Percentiles rank a stretch among this genome's conserved stretches.
These are phyloP conservation scores for Penicillium sp. DNA, from an alignment of 2,329 filamentous ascomycete genomes.

Conservation along the genomic window DNA sequence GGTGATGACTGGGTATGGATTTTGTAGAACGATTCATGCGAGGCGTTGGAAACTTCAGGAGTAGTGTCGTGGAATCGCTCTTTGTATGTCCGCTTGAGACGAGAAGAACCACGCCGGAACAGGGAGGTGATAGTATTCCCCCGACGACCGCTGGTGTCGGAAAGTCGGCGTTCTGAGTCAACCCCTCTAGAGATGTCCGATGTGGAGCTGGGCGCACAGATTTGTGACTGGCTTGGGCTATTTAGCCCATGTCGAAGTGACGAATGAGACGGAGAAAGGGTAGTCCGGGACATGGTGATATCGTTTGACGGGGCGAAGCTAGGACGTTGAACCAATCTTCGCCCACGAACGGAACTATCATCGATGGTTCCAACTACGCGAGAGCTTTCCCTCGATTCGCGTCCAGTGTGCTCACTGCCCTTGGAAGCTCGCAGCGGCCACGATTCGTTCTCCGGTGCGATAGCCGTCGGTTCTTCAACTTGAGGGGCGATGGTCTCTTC, in stretches of 20 bases:
- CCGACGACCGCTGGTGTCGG: constrained; percentile 52
- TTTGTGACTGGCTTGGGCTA: constrained; percentile 55
- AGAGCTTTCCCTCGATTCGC: constrained; percentile 33
- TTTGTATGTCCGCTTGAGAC: constrained; percentile 56
- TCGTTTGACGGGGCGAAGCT: constrained; percentile 39
- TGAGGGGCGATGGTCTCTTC: constrained; percentile 1
- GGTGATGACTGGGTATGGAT: constrained; percentile 53
- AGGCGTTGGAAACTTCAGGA: constrained; percentile 89
- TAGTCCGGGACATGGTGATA: constrained; percentile 34
- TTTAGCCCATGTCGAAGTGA: constrained; percentile 48
- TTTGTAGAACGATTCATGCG: constrained; percentile 76
- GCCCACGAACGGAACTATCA: constrained; percentile 35
- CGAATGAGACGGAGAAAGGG: constrained; percentile 41
- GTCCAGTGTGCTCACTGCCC: constrained; percentile 23
- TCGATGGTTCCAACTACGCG: constrained; percentile 37
- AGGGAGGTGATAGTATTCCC: constrained; percentile 66
- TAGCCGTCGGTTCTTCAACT: constrained; percentile 6
- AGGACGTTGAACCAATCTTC: constrained; percentile 27
- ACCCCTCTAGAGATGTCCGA: constrained; percentile 55
- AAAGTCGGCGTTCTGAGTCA: constrained; percentile 55
- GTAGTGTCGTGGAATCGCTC: constrained; percentile 53
- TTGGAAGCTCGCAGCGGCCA: constrained; percentile 39
- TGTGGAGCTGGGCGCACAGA: constrained; percentile 53
- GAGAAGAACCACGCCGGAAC: constrained; percentile 65
- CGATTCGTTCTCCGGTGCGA: constrained; percentile 23